Evolutionary conservation across 1,284 basidiomycete genomes (phyloP), one percentile per base, ranked within the genome.

Genomic region (Phylloboletellus chloephorus): DNA sequence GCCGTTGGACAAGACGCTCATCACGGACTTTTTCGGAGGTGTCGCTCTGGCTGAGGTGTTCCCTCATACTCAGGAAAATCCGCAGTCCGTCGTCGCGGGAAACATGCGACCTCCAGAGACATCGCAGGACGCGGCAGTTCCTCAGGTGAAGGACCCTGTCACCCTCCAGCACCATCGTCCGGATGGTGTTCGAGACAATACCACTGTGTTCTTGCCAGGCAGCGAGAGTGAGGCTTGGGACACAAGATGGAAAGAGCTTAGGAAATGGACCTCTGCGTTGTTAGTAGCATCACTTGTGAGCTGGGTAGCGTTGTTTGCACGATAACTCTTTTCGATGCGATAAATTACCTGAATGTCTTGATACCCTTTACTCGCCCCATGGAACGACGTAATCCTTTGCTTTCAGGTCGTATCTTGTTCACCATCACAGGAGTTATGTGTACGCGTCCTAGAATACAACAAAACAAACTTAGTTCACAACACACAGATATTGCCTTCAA

Each of bases 21-120:
- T 98, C 47, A 97, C 94, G 4, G 94, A 98, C 65, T 98, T 98
- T 63, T 91, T 98, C 52, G 95, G 95, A 3, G 91, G 88, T 1
- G 90, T 97, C 7, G 75, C 88, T 3, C 82, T 87, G 45, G 89
- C 87, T 0, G 90, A 96, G 52, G 66, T 79, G 6, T 61, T 66
- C 21, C 61, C 61, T 13, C 19, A 13, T 29, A 11, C 29, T 3
- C 32, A 46, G n/a, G 44, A 57, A 11, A 21, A 15, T 5, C 11
- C 4, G 1, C 41, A 24, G 11, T 16, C 15, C 3, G 6, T 26
- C 21, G 1, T 21, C 9, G 10, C 9, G 11, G 20, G 44, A 25
- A 10, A 31, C 9, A 15, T 5, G 2, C 44, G 12, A 23, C 35
- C 13, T 1, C n/a, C 12, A 7, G 37, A 49, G 23, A 34, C 9